Evolutionary conservation across 495 filamentous ascomycete genomes (phyloP).

Genomic region (Neurospora tetraspora): DNA sequence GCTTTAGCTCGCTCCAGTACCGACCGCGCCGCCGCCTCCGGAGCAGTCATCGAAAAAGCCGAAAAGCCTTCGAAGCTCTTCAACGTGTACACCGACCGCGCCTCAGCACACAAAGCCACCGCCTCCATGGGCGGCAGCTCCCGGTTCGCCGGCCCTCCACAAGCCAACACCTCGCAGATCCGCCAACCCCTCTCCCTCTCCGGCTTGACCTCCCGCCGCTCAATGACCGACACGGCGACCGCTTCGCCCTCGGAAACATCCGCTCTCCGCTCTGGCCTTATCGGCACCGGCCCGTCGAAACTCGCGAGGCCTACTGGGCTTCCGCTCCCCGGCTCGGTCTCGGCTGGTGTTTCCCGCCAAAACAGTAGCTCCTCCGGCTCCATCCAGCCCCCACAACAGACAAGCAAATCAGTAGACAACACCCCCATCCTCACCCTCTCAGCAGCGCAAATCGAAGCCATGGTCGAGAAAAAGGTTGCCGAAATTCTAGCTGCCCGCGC

Average conservation of each 20-base stretch:
- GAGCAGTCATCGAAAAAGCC: constrained; percentile 37
- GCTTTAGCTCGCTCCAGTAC: constrained; percentile 30
- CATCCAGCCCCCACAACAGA: constrained; percentile 11
- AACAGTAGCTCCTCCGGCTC: constrained; percentile 14
- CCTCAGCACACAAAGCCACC: constrained; percentile 28
- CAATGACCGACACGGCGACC: not conserved
- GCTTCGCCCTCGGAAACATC: not conserved
- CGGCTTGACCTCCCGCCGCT: not conserved
- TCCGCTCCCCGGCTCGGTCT: not conserved
- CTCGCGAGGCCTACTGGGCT: constrained; percentile 27
- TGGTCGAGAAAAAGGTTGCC: constrained; percentile 83
- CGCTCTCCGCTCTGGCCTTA: not conserved
- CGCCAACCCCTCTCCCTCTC: constrained; percentile 9
- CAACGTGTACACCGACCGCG: constrained; percentile 67
- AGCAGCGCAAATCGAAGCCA: constrained; percentile 73
- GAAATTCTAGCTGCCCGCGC: constrained; percentile 72
- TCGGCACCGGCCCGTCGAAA: constrained; percentile 21
- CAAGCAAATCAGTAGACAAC: constrained; percentile 14
- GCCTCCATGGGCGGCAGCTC: constrained; percentile 4
- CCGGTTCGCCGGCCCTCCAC: constrained; percentile 6
- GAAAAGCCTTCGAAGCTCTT: constrained; percentile 79
- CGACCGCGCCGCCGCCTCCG: constrained; percentile 30
- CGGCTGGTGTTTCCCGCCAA: not conserved
- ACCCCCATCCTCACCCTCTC: constrained; percentile 41
- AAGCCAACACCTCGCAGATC: constrained; percentile 27